Evolutionary conservation across 2,329 filamentous ascomycete genomes (phyloP).

Genomic region (Cryphonectria radicalis): DNA sequence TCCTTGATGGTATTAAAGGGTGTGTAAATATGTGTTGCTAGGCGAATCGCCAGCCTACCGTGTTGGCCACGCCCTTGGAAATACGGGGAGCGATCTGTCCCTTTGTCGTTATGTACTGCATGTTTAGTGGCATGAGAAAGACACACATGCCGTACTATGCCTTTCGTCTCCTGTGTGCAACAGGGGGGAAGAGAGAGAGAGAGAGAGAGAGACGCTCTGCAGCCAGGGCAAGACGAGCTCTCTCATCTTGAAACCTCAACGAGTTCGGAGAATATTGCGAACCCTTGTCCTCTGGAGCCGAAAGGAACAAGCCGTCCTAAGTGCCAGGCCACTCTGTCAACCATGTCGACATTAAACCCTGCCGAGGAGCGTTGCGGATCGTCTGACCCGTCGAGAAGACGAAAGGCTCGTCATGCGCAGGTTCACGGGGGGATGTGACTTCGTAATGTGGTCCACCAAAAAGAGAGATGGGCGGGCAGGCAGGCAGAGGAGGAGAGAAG

Average conservation of each 20-base stretch:
- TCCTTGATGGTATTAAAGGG: neutral
- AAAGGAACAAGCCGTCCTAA: constrained; percentile 12
- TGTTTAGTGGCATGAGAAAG: neutral
- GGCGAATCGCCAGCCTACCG: constrained; percentile 17
- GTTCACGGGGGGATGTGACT: constrained; percentile 12
- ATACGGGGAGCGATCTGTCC: constrained; percentile 15
- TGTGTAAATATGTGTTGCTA: neutral
- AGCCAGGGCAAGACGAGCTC: constrained; percentile 17
- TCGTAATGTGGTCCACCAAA: constrained; percentile 18
- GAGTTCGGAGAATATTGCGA: constrained; percentile 17
- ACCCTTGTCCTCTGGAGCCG: constrained; percentile 20
- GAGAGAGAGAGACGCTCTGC: neutral
- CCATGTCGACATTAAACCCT: constrained; percentile 11
- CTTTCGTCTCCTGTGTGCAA: neutral
- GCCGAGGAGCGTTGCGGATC: constrained; percentile 15
- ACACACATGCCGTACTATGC: constrained; percentile 2
- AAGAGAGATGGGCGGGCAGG: neutral
- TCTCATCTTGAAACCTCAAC: constrained; percentile 21
- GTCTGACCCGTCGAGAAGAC: constrained; percentile 2
- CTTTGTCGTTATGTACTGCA: constrained; percentile 1
- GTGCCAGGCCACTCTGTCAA: neutral
- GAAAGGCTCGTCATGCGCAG: constrained; percentile 19
- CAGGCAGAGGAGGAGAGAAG: neutral
- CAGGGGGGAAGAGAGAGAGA: neutral
- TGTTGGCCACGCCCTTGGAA: neutral